Conservation (phyloP, 1,284 basidiomycete genomes). For the Calocybe gambosa region DNA sequence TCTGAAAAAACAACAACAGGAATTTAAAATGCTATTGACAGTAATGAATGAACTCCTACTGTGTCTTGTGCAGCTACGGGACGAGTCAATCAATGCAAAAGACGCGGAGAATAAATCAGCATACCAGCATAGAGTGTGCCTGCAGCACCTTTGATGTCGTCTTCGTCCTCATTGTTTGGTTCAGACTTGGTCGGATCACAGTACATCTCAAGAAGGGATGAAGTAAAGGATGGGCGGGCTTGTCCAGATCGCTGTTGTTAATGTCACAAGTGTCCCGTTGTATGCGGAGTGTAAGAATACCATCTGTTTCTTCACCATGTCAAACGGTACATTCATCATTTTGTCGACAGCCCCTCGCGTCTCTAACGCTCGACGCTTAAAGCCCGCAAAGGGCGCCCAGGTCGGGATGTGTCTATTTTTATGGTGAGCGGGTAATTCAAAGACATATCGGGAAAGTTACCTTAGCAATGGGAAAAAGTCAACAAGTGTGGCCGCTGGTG, state of each 20-base stretch:
- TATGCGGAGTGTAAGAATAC: slow-evolving; percentile 23
- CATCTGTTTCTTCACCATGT: slow-evolving; percentile 45
- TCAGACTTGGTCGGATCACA: slow-evolving; percentile 25
- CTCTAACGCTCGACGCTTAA: slow-evolving; percentile 44
- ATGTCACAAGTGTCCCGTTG: slow-evolving; percentile 16
- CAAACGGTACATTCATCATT: slow-evolving; percentile 47
- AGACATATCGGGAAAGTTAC: slow-evolving; percentile 18
- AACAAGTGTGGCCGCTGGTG: slow-evolving; percentile 47
- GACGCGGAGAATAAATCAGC: slow-evolving; percentile 2
- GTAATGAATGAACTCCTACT: slow-evolving; percentile 16
- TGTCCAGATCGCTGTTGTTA: slow-evolving; percentile 32
- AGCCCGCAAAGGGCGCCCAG: slow-evolving; percentile 53
- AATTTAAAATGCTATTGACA: not conserved
- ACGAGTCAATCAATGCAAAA: not conserved
- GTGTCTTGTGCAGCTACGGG: slow-evolving; percentile 41
- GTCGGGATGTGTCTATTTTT: slow-evolving; percentile 38
- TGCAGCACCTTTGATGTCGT: slow-evolving; percentile 52
- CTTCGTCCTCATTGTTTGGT: slow-evolving; percentile 37
- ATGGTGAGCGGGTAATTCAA: slow-evolving; percentile 1
- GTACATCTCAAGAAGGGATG: slow-evolving; percentile 40
- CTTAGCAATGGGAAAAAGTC: slow-evolving; percentile 50
- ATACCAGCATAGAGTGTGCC: slow-evolving; percentile 46
- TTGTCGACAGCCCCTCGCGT: slow-evolving; percentile 36
- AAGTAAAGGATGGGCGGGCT: slow-evolving; percentile 46
- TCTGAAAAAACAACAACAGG: slow-evolving; percentile 27